Conservation (phyloP, 805 yeast species). For the Ogataea angusta region DNA sequence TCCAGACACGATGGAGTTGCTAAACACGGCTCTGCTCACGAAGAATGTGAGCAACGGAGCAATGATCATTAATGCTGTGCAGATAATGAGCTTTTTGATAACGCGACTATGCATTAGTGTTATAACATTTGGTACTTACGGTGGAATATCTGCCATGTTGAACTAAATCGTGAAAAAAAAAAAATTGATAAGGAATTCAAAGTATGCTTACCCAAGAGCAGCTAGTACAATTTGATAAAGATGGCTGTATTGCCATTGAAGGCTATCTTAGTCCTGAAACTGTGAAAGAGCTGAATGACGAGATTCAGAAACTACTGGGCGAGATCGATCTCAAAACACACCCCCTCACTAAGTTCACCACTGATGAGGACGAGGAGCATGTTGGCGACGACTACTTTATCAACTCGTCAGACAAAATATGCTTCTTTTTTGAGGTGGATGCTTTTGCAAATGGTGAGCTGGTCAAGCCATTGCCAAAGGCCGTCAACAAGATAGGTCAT, state of each 20-base stretch:
- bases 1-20: conserved; percentile 66
- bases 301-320: conserved; percentile 43
- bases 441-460: conserved; percentile 57
- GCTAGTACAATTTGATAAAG: conserved; percentile 42
- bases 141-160: conserved; percentile 36
- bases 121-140: conserved; percentile 25
- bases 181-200: background rate
- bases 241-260: conserved; percentile 63
- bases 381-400: conserved; percentile 73
- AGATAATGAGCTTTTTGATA: conserved; percentile 62
- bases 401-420: conserved; percentile 63
- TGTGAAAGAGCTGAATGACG: conserved; percentile 38
- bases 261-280: conserved; percentile 47
- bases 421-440: conserved; percentile 68
- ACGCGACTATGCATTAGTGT: conserved; percentile 44
- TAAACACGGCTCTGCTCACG: conserved; percentile 26
- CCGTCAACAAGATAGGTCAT: conserved; percentile 79
- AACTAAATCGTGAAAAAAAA: background rate
- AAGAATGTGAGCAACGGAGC: conserved; percentile 67
- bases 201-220: conserved; percentile 44
- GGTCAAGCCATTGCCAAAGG: conserved; percentile 46
- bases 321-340: conserved; percentile 53
- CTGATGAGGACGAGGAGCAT: conserved; percentile 50
- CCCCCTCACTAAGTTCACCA: conserved; percentile 69
- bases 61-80: conserved; percentile 73